A percentile compares a stretch with the other conserved stretches of the same genome.
phyloP scores from a whole-genome alignment of 495 filamentous ascomycete species.

The Lasiosphaeris hirsuta region DNA sequence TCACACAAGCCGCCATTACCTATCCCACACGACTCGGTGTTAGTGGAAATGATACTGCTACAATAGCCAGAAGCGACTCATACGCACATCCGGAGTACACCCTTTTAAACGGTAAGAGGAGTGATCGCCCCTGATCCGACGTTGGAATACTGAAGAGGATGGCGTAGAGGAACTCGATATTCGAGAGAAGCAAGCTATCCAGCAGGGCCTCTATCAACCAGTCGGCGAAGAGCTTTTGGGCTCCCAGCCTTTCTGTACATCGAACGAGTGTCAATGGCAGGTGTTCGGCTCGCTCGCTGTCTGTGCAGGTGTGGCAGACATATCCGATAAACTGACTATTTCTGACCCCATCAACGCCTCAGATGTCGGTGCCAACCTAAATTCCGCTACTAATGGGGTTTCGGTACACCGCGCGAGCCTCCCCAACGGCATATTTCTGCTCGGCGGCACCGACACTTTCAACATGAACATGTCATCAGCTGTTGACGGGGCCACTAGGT shows the following conservation, averaged over 20 bases:
- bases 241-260: slow-evolving; percentile 33
- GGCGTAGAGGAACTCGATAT: slow-evolving; percentile 25
- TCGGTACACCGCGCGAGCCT: slow-evolving; percentile 18
- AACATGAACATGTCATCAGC: slow-evolving; percentile 25
- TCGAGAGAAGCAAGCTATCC: slow-evolving; percentile 37
- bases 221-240: slow-evolving; percentile 16
- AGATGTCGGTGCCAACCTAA: background rate
- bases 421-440: slow-evolving; percentile 23
- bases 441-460: slow-evolving; percentile 16
- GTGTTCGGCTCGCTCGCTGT: slow-evolving; percentile 45
- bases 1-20: slow-evolving; percentile 45
- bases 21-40: slow-evolving; percentile 21
- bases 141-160: background rate
- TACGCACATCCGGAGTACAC: slow-evolving; percentile 18
- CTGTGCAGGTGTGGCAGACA: slow-evolving; percentile 40
- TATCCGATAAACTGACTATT: slow-evolving; percentile 27
- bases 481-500: background rate
- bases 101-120: background rate
- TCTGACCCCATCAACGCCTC: slow-evolving; percentile 10
- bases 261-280: slow-evolving; percentile 44
- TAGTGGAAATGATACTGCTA: slow-evolving; percentile 13
- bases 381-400: background rate
- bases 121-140: background rate
- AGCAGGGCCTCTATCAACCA: slow-evolving; percentile 39
- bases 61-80: slow-evolving; percentile 17